Percentiles rank a stretch among this genome's conserved stretches.
Conservation (phyloP, 768 basidiomycete genomes). For the Agaricus blazei region DNA sequence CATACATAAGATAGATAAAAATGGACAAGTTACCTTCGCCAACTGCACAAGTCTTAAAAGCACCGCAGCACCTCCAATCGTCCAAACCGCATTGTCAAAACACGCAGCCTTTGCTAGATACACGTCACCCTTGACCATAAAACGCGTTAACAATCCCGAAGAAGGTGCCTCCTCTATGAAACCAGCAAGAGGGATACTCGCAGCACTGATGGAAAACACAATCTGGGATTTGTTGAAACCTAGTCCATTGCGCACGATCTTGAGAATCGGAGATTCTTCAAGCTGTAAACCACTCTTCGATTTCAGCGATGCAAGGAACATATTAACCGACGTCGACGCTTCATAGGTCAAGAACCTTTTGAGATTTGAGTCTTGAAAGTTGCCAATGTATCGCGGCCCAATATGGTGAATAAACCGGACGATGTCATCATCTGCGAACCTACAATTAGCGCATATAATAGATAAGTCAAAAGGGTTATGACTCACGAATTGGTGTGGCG, state of each 20-base stretch:
- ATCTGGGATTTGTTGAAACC: slow-evolving; percentile 23
- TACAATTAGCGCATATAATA: slow-evolving; percentile 5
- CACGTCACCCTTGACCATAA: slow-evolving; percentile 46
- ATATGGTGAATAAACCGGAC: slow-evolving; percentile 76
- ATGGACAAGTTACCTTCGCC: slow-evolving; percentile 47
- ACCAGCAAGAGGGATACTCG: slow-evolving; percentile 11
- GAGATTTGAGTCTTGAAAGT: slow-evolving; percentile 68
- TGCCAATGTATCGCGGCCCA: slow-evolving; percentile 71
- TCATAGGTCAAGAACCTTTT: slow-evolving; percentile 81
- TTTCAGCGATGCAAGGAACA: slow-evolving; percentile 53
- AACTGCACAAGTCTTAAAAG: slow-evolving; percentile 70
- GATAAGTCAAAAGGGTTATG: not conserved
- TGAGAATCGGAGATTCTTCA: slow-evolving; percentile 32
- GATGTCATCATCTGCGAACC: slow-evolving; percentile 54
- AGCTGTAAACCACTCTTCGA: slow-evolving; percentile 19
- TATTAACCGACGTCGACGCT: slow-evolving; percentile 77
- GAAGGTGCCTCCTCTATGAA: not conserved
- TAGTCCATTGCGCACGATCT: slow-evolving; percentile 45
- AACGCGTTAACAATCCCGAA: not conserved
- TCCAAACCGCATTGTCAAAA: slow-evolving; percentile 75
- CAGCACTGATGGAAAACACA: slow-evolving; percentile 18
- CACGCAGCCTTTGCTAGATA: slow-evolving; percentile 54
- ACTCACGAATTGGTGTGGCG: slow-evolving; percentile 50
- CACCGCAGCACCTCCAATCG: slow-evolving; percentile 77
- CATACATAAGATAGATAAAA: not conserved